A percentile compares a stretch with the other conserved stretches of the same genome.
Conservation (phyloP, 352 stramenopile genomes). For the Phytopythium cucurbitacearum region DNA sequence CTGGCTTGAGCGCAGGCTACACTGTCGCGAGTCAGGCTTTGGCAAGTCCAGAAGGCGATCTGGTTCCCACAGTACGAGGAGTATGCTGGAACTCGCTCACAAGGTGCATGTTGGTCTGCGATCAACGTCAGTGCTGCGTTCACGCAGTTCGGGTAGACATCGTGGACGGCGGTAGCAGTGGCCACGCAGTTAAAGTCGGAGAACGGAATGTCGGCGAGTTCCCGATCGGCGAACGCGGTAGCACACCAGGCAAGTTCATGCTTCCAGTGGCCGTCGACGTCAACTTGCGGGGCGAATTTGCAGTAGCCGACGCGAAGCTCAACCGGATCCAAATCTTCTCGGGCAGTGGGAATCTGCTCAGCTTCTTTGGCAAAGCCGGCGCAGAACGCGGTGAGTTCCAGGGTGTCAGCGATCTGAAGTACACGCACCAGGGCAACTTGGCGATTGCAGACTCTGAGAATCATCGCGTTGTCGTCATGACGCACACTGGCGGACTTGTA, state of each 20-base stretch:
- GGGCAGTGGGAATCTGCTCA: constrained; percentile 34
- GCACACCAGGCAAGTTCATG: constrained; percentile 37
- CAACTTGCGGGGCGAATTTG: constrained; percentile 45
- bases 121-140: constrained; percentile 32
- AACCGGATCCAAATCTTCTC: constrained; percentile 58
- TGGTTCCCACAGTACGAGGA: constrained; percentile 20
- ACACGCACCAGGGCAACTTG: constrained; percentile 39
- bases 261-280: constrained; percentile 46
- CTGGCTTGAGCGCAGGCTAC: constrained; percentile 4
- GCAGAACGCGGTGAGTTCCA: constrained; percentile 42
- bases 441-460: constrained; percentile 53
- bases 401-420: constrained; percentile 43
- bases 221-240: constrained; percentile 33
- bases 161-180: constrained; percentile 9
- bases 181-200: constrained; percentile 11
- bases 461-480: constrained; percentile 54
- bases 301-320: constrained; percentile 49
- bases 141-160: constrained; percentile 20
- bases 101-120: constrained; percentile 40
- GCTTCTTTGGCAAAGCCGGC: constrained; percentile 43
- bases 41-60: constrained; percentile 1
- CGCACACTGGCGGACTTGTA: constrained; percentile 33
- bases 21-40: constrained; percentile 12
- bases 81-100: constrained; percentile 55
- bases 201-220: not conserved